Evolutionary conservation across 1,139 yeast genomes (phyloP).

Genomic region (Candida tetrigidarum): DNA sequence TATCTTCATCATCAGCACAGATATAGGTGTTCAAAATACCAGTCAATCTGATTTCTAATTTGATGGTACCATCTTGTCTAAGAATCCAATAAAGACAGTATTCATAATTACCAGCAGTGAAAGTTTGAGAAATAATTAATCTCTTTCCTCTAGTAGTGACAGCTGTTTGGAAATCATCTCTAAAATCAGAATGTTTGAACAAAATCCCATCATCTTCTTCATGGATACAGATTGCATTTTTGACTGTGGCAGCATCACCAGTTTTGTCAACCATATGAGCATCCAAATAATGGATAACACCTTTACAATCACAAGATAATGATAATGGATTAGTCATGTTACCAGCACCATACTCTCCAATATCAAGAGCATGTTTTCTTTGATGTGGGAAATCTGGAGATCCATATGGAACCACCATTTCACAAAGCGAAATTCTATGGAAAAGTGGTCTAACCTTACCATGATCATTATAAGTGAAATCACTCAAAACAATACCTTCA

Average conservation of each 20-base stretch:
- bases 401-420: conserved; percentile 92
- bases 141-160: conserved; percentile 77
- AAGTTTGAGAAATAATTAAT: conserved; percentile 75
- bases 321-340: conserved; percentile 79
- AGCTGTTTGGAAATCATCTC: conserved; percentile 78
- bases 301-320: conserved; percentile 84
- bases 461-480: conserved; percentile 72
- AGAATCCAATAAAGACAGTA: conserved; percentile 83
- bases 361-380: conserved; percentile 90
- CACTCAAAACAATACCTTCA: conserved; percentile 82
- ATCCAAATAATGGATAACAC: conserved; percentile 80
- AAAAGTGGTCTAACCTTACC: conserved; percentile 72
- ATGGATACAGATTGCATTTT: conserved; percentile 81
- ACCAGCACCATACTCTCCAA: conserved; percentile 90
- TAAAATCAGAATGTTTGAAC: conserved; percentile 81
- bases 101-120: conserved; percentile 86
- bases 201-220: conserved; percentile 84
- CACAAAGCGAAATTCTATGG: conserved; percentile 78
- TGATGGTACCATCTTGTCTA: conserved; percentile 83
- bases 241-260: conserved; percentile 72
- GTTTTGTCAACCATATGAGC: conserved; percentile 68
- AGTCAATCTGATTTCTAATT: conserved; percentile 76
- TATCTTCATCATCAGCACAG: conserved; percentile 63
- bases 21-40: conserved; percentile 78
- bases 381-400: conserved; percentile 91